A percentile compares a stretch with the other conserved stretches of the same genome.
Conservation (phyloP, 768 basidiomycete genomes). For the Cystofilobasidium bisporidii region DNA sequence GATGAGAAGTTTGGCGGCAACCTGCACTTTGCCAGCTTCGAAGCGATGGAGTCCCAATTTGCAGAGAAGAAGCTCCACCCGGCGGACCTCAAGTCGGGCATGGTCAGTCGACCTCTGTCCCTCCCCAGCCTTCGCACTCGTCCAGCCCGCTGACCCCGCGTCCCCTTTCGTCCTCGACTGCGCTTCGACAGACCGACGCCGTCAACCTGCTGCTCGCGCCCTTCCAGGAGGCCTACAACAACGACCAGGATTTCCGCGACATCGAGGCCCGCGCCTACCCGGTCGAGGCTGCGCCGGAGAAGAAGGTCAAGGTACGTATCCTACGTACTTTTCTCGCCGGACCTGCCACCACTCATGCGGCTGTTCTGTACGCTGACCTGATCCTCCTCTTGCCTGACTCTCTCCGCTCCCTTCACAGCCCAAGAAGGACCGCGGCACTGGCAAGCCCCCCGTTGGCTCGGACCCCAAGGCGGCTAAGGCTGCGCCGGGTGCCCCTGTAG, state of each 20-base stretch:
- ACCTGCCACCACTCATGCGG: too few species aligned
- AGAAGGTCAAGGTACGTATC: conserved; percentile 31
- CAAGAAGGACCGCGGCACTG: conserved; percentile 7
- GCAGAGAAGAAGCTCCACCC: conserved; percentile 70
- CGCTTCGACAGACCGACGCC: conserved; percentile 44
- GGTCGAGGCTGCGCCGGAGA: conserved; percentile 28
- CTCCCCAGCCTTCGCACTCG: background rate
- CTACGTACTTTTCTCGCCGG: background rate
- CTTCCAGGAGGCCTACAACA: conserved; percentile 65
- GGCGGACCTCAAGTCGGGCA: conserved; percentile 72
- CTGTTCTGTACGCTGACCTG: too few species aligned
- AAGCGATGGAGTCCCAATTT: conserved; percentile 63
- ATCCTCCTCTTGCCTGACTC: too few species aligned
- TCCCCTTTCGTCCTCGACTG: background rate
- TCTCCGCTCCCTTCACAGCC: background rate
- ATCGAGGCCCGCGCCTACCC: conserved; percentile 76
- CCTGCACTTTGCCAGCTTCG: conserved; percentile 60
- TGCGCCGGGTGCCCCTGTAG: background rate
- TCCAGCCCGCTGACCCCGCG: background rate
- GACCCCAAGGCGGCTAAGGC: conserved; percentile 1
- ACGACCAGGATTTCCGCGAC: conserved; percentile 68
- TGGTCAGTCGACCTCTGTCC: conserved; percentile 38
- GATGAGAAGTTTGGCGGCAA: conserved; percentile 62
- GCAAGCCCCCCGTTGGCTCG: background rate
- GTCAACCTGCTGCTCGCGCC: conserved; percentile 69